Evolutionary conservation across 2,329 filamentous ascomycete species (phyloP).

Genomic region (Xylaria sp.): DNA sequence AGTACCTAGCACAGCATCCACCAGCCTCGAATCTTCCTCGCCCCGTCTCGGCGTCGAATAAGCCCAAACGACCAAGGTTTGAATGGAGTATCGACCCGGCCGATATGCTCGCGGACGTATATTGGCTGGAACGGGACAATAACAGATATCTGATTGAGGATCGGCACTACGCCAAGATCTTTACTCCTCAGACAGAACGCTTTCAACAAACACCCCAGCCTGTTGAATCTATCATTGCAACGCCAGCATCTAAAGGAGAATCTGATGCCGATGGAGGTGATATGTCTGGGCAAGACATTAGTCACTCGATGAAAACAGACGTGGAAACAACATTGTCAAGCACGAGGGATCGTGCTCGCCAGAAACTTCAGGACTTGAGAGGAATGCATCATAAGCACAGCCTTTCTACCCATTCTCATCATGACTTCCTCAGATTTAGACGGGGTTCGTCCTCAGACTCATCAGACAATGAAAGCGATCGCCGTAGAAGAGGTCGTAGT

Average conservation of each 20-base stretch:
- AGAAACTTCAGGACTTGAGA: conserved; percentile 68
- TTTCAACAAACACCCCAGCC: conserved; percentile 35
- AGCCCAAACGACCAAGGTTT: conserved; percentile 77
- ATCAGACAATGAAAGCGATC: conserved; percentile 67
- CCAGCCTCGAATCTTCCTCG: conserved; percentile 54
- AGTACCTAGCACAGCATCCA: conserved; percentile 54
- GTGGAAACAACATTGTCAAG: conserved; percentile 61
- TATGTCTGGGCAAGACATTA: conserved; percentile 31
- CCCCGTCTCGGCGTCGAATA: conserved; percentile 60
- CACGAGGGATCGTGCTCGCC: conserved; percentile 68
- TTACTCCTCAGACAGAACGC: conserved; percentile 54
- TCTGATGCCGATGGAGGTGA: conserved; percentile 26
- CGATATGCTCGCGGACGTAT: conserved; percentile 88
- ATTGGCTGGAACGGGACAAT: conserved; percentile 86
- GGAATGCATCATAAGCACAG: conserved; percentile 66
- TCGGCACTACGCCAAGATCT: conserved; percentile 78
- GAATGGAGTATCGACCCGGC: conserved; percentile 88
- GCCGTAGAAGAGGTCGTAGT: conserved; percentile 54
- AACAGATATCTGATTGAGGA: conserved; percentile 88
- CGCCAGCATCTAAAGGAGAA: conserved; percentile 32
- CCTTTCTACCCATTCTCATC: conserved; percentile 61
- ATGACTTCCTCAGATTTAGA: conserved; percentile 64
- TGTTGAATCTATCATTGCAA: conserved; percentile 36
- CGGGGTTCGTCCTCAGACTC: conserved; percentile 68
- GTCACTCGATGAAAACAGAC: conserved; percentile 47